A percentile compares a stretch with the other conserved stretches of the same genome.
Evolutionary conservation across 495 filamentous ascomycete genomes (phyloP).

Genomic region (Xylaria intraflava): DNA sequence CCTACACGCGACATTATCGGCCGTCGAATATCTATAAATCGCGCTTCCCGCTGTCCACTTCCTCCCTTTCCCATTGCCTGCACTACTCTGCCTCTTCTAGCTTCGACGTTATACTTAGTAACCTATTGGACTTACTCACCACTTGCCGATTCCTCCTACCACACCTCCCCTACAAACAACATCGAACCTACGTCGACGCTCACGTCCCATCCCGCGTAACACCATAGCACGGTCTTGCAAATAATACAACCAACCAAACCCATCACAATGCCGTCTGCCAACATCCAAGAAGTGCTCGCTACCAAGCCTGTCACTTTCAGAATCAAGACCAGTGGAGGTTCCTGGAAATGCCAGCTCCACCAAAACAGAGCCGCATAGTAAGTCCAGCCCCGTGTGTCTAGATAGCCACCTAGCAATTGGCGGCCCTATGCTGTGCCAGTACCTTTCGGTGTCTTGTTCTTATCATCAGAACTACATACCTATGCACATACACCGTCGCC

Average conservation of each 20-base stretch:
- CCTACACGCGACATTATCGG: neutral
- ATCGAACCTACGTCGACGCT: neutral
- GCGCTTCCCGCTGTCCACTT: neutral
- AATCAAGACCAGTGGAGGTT: conserved; percentile 32
- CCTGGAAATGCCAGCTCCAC: conserved; percentile 37
- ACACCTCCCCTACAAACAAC: neutral
- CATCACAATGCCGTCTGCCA: conserved; percentile 22
- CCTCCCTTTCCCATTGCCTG: neutral
- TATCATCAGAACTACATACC: neutral
- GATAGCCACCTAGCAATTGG: neutral
- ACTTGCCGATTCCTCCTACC: neutral
- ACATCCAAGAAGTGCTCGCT: conserved; percentile 31
- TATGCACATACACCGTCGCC: neutral
- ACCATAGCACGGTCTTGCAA: neutral
- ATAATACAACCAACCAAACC: neutral
- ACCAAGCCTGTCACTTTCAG: conserved; percentile 35
- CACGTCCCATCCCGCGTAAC: neutral
- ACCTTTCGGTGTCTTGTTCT: neutral
- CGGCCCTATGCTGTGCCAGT: neutral
- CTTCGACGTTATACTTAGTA: too few relatives aligned
- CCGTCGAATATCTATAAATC: conserved; percentile 9
- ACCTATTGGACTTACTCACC: neutral
- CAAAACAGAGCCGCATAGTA: conserved; percentile 38
- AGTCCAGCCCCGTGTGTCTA: conserved; percentile 6
- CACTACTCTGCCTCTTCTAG: neutral